Evolutionary conservation across 1,139 yeast species (phyloP), one percentile per base, ranked within the genome.

Genomic region (Suhomyces kunorum): DNA sequence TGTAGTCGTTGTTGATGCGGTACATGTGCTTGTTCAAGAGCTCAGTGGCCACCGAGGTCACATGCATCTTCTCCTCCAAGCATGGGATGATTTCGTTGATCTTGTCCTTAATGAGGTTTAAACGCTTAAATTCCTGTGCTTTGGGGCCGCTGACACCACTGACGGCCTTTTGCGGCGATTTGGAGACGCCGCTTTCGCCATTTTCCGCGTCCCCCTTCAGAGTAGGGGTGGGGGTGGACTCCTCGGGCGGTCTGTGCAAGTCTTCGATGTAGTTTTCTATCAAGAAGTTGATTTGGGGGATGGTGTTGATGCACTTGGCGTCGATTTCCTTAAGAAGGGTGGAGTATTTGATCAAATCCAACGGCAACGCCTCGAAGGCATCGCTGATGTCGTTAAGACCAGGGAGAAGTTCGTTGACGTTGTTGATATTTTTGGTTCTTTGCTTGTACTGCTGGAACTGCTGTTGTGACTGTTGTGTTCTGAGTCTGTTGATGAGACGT

Each of bases 1-100:
- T 71, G 65, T 80, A 90, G 58, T 88, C 96, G 50, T 84, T 80
- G 57, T 90, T 87, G 49, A 92, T 75, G 35, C 97, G 71, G 39
- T 71, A 74, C 50, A 87, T 68, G 55, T 88, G 87, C 48, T 83
- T 80, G 29, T 74, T 68, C 38, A 89, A 76, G 16, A 84, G 76
- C 53, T 90, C 98, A 22, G 87, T 78, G 19, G 97, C 96, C 27
- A 88, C 85, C 2, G 92, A 83, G 3, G 98, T 94, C 27, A 92
- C 97, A 59, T 92, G 97, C 95, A 92, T 89, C 64, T 92, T 92
- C 59, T 92, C 98, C 58, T 92, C 98, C 44, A 92, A 68, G 50
- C 96, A 88, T 0, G 98, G 98, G 68, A 92, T 81, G 38, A 92
- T 73, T 45, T 87, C 96, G 50, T 76, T 78, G 44, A 83, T 66